A percentile compares a stretch with the other conserved stretches of the same genome.
Conservation (phyloP, 2,329 filamentous ascomycete genomes). For the Cladosporium phlei region DNA sequence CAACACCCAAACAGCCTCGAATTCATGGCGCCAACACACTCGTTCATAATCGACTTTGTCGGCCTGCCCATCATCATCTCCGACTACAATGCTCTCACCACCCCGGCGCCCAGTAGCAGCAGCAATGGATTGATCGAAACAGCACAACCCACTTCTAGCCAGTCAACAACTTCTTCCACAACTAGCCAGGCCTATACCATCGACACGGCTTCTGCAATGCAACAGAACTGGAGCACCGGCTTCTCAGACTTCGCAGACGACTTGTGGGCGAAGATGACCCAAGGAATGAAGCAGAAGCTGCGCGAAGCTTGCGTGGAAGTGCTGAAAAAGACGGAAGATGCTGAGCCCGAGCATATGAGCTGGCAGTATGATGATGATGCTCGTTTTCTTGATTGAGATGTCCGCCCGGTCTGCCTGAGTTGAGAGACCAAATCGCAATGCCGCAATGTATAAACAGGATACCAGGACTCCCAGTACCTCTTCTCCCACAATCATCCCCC, state of each 20-base stretch:
- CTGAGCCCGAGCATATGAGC: slow-evolving; percentile 14
- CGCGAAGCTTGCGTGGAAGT: slow-evolving; percentile 27
- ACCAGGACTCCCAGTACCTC: too few relatives aligned
- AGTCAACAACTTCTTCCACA: not conserved
- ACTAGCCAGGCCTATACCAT: not conserved
- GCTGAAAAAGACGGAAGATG: slow-evolving; percentile 25
- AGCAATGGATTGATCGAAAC: not conserved
- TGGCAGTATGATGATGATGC: slow-evolving; percentile 27
- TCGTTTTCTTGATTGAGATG: slow-evolving; percentile 27
- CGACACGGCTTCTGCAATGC: slow-evolving; percentile 7
- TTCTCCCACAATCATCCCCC: not conserved
- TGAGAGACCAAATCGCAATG: too few relatives aligned
- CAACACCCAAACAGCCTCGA: too few relatives aligned
- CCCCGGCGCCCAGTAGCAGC: not conserved
- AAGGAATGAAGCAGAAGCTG: slow-evolving; percentile 23
- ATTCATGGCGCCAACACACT: slow-evolving; percentile 6
- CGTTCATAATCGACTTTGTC: slow-evolving; percentile 20
- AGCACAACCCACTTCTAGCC: not conserved
- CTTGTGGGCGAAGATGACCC: slow-evolving; percentile 20
- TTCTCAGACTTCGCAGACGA: slow-evolving; percentile 20
- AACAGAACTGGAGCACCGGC: slow-evolving; percentile 11
- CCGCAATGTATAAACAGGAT: too few relatives aligned
- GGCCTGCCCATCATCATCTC: slow-evolving; percentile 24
- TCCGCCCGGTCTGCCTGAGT: not conserved
- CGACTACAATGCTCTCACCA: slow-evolving; percentile 19